phyloP scores from a whole-genome alignment of 768 basidiomycete species.

The Hysterangium stoloniferum region DNA sequence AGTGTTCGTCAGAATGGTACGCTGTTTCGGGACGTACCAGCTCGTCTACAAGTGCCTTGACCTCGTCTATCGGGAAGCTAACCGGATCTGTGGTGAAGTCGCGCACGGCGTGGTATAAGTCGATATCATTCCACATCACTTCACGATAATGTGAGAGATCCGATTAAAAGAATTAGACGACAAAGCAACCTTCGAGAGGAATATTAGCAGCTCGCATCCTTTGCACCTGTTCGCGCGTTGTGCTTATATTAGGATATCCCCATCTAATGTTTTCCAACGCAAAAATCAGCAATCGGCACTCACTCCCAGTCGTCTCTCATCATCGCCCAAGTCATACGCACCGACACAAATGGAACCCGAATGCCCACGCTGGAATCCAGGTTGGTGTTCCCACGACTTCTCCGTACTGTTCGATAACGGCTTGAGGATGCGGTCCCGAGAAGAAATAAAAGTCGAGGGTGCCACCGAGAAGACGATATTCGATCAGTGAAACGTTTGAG shows the following conservation, averaged over 20 bases:
- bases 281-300: too few relatives aligned
- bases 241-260: conserved; percentile 46
- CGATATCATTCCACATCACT: conserved; percentile 80
- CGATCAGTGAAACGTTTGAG: conserved; percentile 50
- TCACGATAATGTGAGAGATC: not conserved
- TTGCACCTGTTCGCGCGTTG: conserved; percentile 45
- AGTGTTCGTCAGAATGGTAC: conserved; percentile 2
- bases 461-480: conserved; percentile 71
- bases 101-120: conserved; percentile 58
- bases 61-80: conserved; percentile 47
- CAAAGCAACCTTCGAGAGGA: conserved; percentile 58
- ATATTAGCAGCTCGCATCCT: conserved; percentile 61
- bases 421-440: conserved; percentile 36
- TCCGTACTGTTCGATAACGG: conserved; percentile 68
- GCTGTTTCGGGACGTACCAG: conserved; percentile 37
- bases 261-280: conserved; percentile 31
- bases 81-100: conserved; percentile 67
- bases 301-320: too few relatives aligned
- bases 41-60: conserved; percentile 45
- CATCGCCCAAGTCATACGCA: too few relatives aligned
- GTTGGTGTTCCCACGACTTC: conserved; percentile 58
- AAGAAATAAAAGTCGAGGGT: conserved; percentile 75
- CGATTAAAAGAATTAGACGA: not conserved
- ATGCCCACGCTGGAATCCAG: conserved; percentile 69
- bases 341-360: conserved; percentile 61